A percentile compares a stretch with the other conserved stretches of the same genome.
phyloP scores from a whole-genome alignment of 345 rosid genomes.

The Lepidium didymum region DNA sequence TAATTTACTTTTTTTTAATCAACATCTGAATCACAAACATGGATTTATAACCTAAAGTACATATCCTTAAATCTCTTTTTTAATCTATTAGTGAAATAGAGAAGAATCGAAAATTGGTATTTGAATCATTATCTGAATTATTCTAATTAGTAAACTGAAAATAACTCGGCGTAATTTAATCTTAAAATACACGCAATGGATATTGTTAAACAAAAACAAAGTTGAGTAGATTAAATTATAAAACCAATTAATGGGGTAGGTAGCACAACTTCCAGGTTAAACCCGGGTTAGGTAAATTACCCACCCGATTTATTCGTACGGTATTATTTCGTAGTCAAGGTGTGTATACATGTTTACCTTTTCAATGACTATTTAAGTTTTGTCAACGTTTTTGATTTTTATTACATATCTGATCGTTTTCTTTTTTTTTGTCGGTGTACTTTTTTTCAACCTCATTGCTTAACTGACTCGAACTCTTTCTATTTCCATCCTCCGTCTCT shows the following conservation, averaged over 20 bases:
- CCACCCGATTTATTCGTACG: background rate
- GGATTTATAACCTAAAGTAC: no score
- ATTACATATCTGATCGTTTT: background rate
- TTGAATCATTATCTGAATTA: no score
- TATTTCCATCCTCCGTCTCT: background rate
- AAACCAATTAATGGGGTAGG: background rate
- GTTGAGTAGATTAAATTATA: no score
- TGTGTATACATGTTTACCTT: background rate
- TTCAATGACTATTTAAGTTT: background rate
- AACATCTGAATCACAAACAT: no score
- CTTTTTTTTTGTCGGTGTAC: conserved; percentile 10
- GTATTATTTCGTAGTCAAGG: background rate
- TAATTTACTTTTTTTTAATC: no score
- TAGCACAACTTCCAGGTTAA: background rate
- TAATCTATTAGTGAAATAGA: no score
- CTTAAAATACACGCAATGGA: no score
- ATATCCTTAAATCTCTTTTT: no score
- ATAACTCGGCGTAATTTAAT: no score
- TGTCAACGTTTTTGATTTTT: background rate
- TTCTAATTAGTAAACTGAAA: no score
- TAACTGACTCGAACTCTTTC: conserved; percentile 2
- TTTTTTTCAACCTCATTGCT: background rate
- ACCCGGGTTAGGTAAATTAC: background rate
- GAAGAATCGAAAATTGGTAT: no score
- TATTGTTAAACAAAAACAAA: no score